A percentile compares a stretch with the other conserved stretches of the same genome.
phyloP scores from a whole-genome alignment of 139 green algal species.

The Picochlorum sp. region DNA sequence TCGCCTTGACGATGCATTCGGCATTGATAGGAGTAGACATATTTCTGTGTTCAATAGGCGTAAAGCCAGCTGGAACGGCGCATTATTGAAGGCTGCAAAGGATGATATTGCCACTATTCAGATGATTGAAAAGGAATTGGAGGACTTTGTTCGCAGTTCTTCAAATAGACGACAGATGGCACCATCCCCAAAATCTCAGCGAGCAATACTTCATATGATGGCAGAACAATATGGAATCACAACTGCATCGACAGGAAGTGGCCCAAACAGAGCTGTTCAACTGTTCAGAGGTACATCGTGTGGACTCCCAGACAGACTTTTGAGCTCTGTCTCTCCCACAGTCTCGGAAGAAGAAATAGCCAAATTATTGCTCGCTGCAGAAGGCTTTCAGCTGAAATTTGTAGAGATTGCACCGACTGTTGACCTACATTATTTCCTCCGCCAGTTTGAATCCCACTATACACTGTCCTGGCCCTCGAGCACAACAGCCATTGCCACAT shows the following conservation, averaged over 20 bases:
- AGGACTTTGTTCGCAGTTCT: constrained; percentile 33
- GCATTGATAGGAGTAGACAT: constrained; percentile 38
- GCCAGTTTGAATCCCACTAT: constrained; percentile 32
- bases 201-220: constrained; percentile 46
- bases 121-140: constrained; percentile 45
- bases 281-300: constrained; percentile 33
- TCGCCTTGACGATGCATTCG: constrained; percentile 57
- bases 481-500: constrained; percentile 15
- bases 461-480: constrained; percentile 1
- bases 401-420: constrained; percentile 30
- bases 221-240: constrained; percentile 50
- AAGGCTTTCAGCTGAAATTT: constrained; percentile 25
- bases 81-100: constrained; percentile 41
- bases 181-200: constrained; percentile 35
- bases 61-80: constrained; percentile 11
- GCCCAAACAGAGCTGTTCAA: constrained; percentile 37
- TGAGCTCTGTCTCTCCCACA: constrained; percentile 19
- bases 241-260: constrained; percentile 28
- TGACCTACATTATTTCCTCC: constrained; percentile 37
- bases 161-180: constrained; percentile 22
- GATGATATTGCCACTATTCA: constrained; percentile 30
- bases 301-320: constrained; percentile 23
- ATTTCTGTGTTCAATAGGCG: constrained; percentile 41
- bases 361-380: constrained; percentile 9
- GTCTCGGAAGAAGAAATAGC: constrained; percentile 27